Percentiles rank a stretch among this genome's conserved stretches.
phyloP scores from a whole-genome alignment of 192 early-diverging fungal species.

The Gaertneriomyces sp. region DNA sequence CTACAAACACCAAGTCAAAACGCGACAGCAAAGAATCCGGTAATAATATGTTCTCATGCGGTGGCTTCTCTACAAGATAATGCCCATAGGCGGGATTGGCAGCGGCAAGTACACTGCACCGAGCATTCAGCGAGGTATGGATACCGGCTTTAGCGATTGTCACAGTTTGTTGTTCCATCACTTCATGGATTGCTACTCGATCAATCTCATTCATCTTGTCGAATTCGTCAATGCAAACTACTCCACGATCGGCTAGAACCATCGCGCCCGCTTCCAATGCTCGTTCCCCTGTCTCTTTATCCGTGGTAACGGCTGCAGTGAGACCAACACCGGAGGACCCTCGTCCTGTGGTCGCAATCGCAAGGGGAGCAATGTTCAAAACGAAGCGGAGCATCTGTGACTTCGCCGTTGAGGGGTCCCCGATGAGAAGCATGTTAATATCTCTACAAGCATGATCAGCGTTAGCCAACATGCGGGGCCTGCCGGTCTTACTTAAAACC shows the following conservation, averaged over 20 bases:
- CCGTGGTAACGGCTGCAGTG: constrained; percentile 91
- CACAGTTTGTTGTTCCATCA: constrained; percentile 99
- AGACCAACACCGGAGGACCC: constrained; percentile 96
- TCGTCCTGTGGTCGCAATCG: constrained; percentile 95
- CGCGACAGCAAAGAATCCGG: constrained; percentile 94
- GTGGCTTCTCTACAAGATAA: constrained; percentile 82
- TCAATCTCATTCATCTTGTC: constrained; percentile 99
- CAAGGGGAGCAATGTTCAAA: constrained; percentile 89
- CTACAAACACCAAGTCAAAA: constrained; percentile 96
- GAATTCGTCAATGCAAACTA: constrained; percentile 99
- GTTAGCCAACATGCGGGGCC: neutral
- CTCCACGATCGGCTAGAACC: constrained; percentile 95
- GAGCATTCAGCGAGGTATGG: constrained; percentile 93
- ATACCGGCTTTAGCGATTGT: constrained; percentile 98
- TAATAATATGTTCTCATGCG: constrained; percentile 91
- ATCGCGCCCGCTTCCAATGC: constrained; percentile 95
- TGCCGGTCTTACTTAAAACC: neutral
- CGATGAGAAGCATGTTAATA: constrained; percentile 97
- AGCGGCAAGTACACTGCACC: constrained; percentile 94
- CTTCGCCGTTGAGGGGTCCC: constrained; percentile 98
- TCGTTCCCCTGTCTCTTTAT: constrained; percentile 77
- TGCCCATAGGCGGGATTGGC: constrained; percentile 79
- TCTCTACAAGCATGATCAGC: constrained; percentile 56
- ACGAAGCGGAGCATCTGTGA: constrained; percentile 98
- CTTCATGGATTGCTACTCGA: constrained; percentile 98